Base-by-base conservation (phyloP, 1,139 yeast genomes). In the Schwanniomyces etchellsii region DNA sequence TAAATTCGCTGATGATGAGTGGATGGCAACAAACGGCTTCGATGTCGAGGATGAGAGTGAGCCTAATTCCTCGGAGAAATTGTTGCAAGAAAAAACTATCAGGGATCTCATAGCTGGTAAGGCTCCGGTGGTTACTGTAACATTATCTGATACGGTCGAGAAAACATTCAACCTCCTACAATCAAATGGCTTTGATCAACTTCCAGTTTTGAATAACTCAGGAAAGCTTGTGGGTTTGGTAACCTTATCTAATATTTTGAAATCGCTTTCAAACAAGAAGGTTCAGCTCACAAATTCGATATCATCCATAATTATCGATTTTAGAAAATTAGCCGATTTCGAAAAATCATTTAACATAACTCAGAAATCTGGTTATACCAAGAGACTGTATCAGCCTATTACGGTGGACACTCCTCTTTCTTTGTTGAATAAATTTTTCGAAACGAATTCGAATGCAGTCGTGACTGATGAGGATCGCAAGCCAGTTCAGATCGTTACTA, bases 1-100 rank as follows among this genome's bases (percentile, higher is more conserved):
- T 42, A 85, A 85, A 63, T 85, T 85, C 52, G 91, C 85, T 30
- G 95, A 85, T 55, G 94, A 85, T 50, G 94, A 83, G 60, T 85
- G 95, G 95, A 77, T 85, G 84, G 74, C 72, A 55, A 77, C 76
- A 46, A 82, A 84, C 54, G 84, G 86, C 4, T 80, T 85, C 50
- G 61, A 60, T 38, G 64, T 65, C 26, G 82, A 75, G 38, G 68
- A 59, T 41, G 53, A 59, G 30, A 56, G 66, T 38, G 26, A 30
- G 14, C 69, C 70, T 32, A 60, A 65, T 28, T 57, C 62, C 43
- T 60, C 72, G 35, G 77, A 74, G 45, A 74, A 76, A 45, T 76
- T 66, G 48, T 61, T 70, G 49, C 33, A 52, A 24, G 41, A 48
- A 32, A 63, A 57, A 37, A 77, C 80, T 31, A 82, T 85, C 45